phyloP scores from a whole-genome alignment of 306 rosid species.

The Coriaria nepalensis region DNA sequence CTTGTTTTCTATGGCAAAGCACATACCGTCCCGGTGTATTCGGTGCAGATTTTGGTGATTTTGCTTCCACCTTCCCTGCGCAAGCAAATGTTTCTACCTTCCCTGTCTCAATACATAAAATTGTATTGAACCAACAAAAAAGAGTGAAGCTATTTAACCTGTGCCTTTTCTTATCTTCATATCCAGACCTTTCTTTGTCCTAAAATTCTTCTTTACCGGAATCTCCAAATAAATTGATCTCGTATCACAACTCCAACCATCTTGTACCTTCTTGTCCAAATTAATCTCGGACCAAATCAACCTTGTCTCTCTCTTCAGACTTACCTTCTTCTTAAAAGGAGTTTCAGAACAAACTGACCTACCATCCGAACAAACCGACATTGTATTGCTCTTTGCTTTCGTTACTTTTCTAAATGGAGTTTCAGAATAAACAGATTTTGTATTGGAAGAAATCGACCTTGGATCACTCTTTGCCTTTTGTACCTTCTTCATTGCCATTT shows the following conservation, averaged over 20 bases:
- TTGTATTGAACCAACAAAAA: neutral
- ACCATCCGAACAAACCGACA: too few relatives aligned
- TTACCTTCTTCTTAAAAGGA: too few relatives aligned
- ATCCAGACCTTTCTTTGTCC: slow-evolving; percentile 18
- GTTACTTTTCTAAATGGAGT: too few relatives aligned
- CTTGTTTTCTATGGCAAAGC: slow-evolving; percentile 12
- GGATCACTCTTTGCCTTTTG: slow-evolving; percentile 4
- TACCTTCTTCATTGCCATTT: neutral
- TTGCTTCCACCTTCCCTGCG: slow-evolving; percentile 21
- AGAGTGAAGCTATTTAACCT: slow-evolving; percentile 32
- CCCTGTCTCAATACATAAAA: neutral
- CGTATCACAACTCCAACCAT: neutral
- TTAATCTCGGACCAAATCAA: too few relatives aligned
- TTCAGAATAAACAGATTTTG: slow-evolving; percentile 8
- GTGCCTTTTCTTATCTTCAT: slow-evolving; percentile 26
- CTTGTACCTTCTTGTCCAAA: too few relatives aligned
- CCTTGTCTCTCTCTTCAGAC: too few relatives aligned
- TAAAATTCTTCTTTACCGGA: slow-evolving; percentile 24
- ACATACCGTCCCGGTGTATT: slow-evolving; percentile 16
- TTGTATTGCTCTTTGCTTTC: too few relatives aligned
- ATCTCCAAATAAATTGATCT: slow-evolving; percentile 25
- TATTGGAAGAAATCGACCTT: slow-evolving; percentile 26
- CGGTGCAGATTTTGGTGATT: slow-evolving; percentile 15
- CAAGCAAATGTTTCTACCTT: neutral
- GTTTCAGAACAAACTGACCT: too few relatives aligned